These are phyloP conservation scores for Syncephalastrum sp. DNA, from an alignment of 371 early-diverging fungal genomes.

Conservation along the genomic window DNA sequence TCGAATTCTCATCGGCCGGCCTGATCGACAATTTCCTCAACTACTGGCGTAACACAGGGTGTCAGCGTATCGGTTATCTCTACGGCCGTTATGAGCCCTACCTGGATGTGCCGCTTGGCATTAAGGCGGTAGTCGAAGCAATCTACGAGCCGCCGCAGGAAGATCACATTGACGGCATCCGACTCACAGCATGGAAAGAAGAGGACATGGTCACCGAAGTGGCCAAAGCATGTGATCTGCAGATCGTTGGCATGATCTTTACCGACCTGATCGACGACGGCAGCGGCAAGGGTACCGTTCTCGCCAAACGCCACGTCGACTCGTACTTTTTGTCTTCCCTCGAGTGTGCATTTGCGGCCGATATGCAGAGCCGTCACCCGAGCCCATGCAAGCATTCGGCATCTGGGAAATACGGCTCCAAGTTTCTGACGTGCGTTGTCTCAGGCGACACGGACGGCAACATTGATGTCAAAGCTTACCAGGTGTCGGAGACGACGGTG, in stretches of 20 bases:
- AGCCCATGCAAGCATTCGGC: constrained; percentile 69
- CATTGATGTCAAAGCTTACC: constrained; percentile 89
- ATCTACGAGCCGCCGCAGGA: constrained; percentile 96
- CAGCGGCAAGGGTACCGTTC: constrained; percentile 76
- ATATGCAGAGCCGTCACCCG: constrained; percentile 85
- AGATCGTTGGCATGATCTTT: constrained; percentile 91
- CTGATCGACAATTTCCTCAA: constrained; percentile 89
- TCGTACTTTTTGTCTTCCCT: constrained; percentile 95
- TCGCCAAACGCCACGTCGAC: constrained; percentile 85
- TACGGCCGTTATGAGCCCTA: constrained; percentile 95
- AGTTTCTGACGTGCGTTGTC: constrained; percentile 94
- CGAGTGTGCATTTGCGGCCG: constrained; percentile 90
- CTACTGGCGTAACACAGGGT: constrained; percentile 87
- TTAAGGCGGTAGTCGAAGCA: constrained; percentile 96
- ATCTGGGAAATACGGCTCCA: constrained; percentile 82
- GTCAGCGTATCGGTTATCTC: constrained; percentile 92
- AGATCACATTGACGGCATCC: constrained; percentile 81
- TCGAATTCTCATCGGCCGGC: constrained; percentile 91
- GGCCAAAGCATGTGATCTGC: constrained; percentile 77
- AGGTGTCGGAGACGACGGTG: constrained; percentile 90
- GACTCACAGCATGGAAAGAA: constrained; percentile 61
- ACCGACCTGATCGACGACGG: constrained; percentile 94
- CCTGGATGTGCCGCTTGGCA: constrained; percentile 91
- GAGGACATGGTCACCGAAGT: constrained; percentile 62
- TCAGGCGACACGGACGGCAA: constrained; percentile 79